A percentile compares a stretch with the other conserved stretches of the same genome.
Conservation (phyloP, 202 grass and related monocot species). For the Setaria italica region DNA sequence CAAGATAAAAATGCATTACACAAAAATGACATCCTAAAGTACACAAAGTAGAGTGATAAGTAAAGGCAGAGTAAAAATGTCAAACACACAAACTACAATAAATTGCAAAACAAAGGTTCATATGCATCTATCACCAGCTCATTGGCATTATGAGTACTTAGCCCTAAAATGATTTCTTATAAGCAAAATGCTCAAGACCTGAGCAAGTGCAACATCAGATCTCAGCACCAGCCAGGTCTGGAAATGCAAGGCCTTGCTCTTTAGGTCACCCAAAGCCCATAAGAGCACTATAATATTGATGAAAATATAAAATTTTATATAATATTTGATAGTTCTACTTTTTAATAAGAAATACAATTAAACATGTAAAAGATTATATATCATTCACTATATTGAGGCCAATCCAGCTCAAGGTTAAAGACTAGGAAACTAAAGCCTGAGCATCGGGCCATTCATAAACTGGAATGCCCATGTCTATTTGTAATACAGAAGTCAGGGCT, state of each 20-base stretch:
- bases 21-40: constrained; percentile 15
- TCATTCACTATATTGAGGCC: not conserved
- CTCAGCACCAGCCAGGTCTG: not conserved
- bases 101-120: constrained; percentile 16
- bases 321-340: not conserved
- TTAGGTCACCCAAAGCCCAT: not conserved
- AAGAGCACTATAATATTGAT: not conserved
- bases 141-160: not conserved
- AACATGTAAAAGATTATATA: not conserved
- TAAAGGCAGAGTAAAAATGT: not conserved
- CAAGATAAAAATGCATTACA: constrained; percentile 23
- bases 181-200: not conserved
- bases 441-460: not conserved
- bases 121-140: not conserved
- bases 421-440: not conserved
- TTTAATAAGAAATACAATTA: not conserved
- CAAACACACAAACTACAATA: constrained; percentile 6
- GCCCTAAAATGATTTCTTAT: not conserved
- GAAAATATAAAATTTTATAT: not conserved
- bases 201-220: not conserved
- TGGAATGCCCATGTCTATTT: not conserved
- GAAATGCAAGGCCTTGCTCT: not conserved
- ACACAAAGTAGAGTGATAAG: constrained; percentile 9
- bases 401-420: not conserved
- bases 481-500: not conserved